Evolutionary conservation across 1,284 basidiomycete species (phyloP).

Genomic region (Ganoderma lingzhi): DNA sequence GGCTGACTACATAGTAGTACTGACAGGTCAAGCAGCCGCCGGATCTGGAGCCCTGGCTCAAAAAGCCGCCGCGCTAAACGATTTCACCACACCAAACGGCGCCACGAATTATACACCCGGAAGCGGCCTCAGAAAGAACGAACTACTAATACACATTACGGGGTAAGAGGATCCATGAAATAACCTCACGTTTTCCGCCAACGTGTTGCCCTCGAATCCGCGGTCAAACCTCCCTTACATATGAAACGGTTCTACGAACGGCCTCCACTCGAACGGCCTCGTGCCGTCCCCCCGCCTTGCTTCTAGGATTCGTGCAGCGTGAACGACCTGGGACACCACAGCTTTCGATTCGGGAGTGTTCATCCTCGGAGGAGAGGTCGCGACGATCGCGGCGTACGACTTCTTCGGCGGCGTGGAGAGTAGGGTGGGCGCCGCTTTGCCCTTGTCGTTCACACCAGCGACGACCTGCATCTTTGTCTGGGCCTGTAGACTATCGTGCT

Average conservation of each 20-base stretch:
- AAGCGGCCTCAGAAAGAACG: neutral
- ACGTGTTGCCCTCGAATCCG: neutral
- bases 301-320: neutral
- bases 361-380: conserved; percentile 7
- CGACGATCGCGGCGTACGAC: conserved; percentile 19
- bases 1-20: too few species aligned
- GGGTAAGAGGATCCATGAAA: neutral
- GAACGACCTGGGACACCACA: neutral
- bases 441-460: neutral
- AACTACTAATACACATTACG: neutral
- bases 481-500: conserved; percentile 7
- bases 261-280: conserved; percentile 5
- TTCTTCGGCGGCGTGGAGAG: conserved; percentile 10
- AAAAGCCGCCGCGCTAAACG: neutral
- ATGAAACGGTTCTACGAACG: conserved; percentile 13
- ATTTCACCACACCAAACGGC: neutral
- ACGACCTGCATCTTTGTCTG: neutral
- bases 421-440: neutral
- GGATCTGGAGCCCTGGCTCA: neutral
- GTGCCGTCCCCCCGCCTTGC: neutral
- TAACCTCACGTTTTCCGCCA: neutral
- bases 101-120: neutral
- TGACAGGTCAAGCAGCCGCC: neutral
- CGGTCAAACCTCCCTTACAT: neutral
- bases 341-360: neutral